These are phyloP conservation scores for Boletus patriciae DNA, from an alignment of 768 basidiomycete species.

Conservation along the genomic window DNA sequence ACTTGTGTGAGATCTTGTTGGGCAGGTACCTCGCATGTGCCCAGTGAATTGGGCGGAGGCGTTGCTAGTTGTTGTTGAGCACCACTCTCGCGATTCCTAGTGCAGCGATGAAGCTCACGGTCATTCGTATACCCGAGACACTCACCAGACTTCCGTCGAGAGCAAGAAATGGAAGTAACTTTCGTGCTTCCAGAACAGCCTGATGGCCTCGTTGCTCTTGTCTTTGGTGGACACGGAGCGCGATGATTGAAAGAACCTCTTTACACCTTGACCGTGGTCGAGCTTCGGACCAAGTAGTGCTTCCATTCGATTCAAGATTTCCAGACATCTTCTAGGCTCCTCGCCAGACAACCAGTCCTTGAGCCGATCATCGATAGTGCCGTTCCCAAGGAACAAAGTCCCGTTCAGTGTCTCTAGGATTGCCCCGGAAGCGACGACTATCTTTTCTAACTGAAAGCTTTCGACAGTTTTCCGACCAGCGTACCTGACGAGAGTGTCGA, in stretches of 20 bases:
- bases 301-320: slow-evolving; percentile 11
- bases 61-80: neutral
- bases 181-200: neutral
- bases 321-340: slow-evolving; percentile 5
- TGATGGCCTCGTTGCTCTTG: neutral
- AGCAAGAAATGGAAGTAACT: slow-evolving; percentile 16
- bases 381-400: neutral
- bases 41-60: too few species aligned
- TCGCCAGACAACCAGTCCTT: neutral
- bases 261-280: neutral
- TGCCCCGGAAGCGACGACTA: neutral
- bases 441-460: neutral
- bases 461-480: neutral
- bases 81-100: slow-evolving; percentile 3
- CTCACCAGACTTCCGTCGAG: slow-evolving; percentile 14
- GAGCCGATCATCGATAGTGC: slow-evolving; percentile 6
- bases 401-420: slow-evolving; percentile 7
- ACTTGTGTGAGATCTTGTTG: too few species aligned
- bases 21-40: neutral
- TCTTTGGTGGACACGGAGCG: too few species aligned
- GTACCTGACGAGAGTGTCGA: neutral
- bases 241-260: neutral
- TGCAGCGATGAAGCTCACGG: neutral
- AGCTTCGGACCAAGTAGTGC: neutral
- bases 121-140: neutral